A percentile compares a stretch with the other conserved stretches of the same genome.
These are phyloP conservation scores for Colletotrichum sp. DNA, from an alignment of 2,329 filamentous ascomycete genomes.

Conservation along the genomic window DNA sequence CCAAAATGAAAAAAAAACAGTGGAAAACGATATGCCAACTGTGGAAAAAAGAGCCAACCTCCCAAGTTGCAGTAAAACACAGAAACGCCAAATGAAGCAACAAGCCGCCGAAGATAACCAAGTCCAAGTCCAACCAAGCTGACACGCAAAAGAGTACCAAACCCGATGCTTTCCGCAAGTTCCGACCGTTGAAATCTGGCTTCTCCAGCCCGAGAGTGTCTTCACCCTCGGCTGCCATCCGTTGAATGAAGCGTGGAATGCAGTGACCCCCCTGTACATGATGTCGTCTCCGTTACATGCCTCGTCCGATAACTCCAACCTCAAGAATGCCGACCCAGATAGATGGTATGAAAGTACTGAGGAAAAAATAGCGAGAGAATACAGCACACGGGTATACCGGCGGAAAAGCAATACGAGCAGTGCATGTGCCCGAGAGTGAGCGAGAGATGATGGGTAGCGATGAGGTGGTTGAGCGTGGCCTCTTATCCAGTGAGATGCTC, in stretches of 20 bases:
- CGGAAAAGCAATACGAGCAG: neutral
- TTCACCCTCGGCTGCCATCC: neutral
- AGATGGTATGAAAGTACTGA: neutral
- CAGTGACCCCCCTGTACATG: neutral
- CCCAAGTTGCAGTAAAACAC: neutral
- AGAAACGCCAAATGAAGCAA: neutral
- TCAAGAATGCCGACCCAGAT: neutral
- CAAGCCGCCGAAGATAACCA: neutral
- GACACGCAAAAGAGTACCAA: neutral
- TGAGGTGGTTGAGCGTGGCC: neutral
- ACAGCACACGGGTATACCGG: constrained; percentile 17
- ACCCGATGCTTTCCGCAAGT: neutral
- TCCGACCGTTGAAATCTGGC: neutral
- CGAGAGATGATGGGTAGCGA: neutral
- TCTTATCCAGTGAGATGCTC: constrained; percentile 17
- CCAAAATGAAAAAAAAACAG: neutral
- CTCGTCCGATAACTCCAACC: constrained; percentile 5
- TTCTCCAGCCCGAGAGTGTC: neutral
- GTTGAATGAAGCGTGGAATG: neutral
- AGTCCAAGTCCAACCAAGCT: neutral
- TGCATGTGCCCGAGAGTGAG: neutral
- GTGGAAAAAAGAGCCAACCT: neutral
- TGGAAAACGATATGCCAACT: neutral
- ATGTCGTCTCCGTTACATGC: neutral
- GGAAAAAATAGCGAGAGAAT: constrained; percentile 4